Percentiles rank a stretch among this genome's conserved stretches.
These are phyloP conservation scores for Ulvella scutata DNA, from an alignment of 139 green algal species.

Conservation along the genomic window DNA sequence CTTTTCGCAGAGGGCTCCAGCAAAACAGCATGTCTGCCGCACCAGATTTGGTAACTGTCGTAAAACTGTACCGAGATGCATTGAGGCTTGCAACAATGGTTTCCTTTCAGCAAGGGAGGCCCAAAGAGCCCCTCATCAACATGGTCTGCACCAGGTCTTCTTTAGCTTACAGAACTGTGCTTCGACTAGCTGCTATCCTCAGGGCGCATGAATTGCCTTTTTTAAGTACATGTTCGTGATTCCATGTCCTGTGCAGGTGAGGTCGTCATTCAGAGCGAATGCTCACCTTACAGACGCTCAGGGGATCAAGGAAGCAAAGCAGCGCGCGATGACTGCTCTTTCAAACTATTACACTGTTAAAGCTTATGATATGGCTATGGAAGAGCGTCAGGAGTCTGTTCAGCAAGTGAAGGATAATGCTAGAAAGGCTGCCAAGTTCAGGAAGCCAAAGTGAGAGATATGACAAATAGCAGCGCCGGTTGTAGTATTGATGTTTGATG, in stretches of 20 bases:
- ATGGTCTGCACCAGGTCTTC: not conserved
- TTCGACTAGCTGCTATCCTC: not conserved
- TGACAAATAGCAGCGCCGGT: too few species aligned
- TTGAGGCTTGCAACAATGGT: not conserved
- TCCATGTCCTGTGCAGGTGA: not conserved
- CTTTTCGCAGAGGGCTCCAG: too few species aligned
- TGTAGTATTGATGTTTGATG: too few species aligned
- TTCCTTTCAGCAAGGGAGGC: not conserved
- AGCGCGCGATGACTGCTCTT: not conserved
- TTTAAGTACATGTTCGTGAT: too few species aligned
- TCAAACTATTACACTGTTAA: not conserved
- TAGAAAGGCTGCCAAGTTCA: too few species aligned
- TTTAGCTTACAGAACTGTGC: not conserved
- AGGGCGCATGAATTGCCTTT: too few species aligned
- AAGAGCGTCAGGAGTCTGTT: too few species aligned
- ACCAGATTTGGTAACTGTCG: not conserved
- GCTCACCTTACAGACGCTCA: not conserved
- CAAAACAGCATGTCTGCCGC: not conserved
- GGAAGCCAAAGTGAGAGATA: too few species aligned
- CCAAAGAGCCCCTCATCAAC: not conserved
- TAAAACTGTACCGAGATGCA: not conserved
- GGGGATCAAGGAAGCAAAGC: not conserved
- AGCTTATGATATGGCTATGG: not conserved
- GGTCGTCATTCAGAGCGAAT: not conserved
- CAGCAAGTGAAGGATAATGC: too few species aligned